Conservation (phyloP, 2,329 filamentous ascomycete species). For the Cercospora sp. region DNA sequence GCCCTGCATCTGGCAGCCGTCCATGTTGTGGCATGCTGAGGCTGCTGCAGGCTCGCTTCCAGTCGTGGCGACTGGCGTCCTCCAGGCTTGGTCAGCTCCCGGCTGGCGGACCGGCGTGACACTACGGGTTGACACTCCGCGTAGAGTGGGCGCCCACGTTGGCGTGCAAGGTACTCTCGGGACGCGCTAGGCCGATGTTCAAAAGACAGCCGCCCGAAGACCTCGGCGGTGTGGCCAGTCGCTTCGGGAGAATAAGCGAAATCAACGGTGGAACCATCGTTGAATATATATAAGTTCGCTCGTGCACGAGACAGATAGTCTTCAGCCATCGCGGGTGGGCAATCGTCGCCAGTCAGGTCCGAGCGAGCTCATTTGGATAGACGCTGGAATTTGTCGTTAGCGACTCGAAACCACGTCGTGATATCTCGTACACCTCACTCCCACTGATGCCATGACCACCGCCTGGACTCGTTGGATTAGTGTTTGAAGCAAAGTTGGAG, state of each 20-base stretch:
- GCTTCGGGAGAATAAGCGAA: constrained; percentile 2
- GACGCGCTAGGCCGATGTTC: constrained; percentile 7
- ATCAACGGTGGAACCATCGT: too few relatives aligned
- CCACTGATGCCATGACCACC: too few relatives aligned
- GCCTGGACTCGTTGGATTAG: too few relatives aligned
- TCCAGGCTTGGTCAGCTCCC: not conserved
- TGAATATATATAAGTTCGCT: too few relatives aligned
- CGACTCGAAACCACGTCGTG: too few relatives aligned
- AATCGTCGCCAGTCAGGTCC: too few relatives aligned
- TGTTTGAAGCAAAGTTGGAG: too few relatives aligned
- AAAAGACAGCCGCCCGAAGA: not conserved
- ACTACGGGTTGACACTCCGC: not conserved
- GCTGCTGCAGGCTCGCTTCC: not conserved
- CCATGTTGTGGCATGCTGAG: not conserved
- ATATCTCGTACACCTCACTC: too few relatives aligned
- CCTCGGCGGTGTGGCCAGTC: constrained; percentile 1
- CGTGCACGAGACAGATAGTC: too few relatives aligned
- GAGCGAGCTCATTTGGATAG: too few relatives aligned
- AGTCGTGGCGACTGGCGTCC: constrained; percentile 11
- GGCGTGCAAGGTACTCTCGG: not conserved
- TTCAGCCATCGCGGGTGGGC: too few relatives aligned
- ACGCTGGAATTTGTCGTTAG: too few relatives aligned
- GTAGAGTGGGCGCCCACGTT: constrained; percentile 1
- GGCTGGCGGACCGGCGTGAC: constrained; percentile 10
- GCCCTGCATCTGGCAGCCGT: not conserved